Percentiles rank a stretch among this genome's conserved stretches.
phyloP scores from a whole-genome alignment of 75 land plant genomes.

The Pinus taeda region DNA sequence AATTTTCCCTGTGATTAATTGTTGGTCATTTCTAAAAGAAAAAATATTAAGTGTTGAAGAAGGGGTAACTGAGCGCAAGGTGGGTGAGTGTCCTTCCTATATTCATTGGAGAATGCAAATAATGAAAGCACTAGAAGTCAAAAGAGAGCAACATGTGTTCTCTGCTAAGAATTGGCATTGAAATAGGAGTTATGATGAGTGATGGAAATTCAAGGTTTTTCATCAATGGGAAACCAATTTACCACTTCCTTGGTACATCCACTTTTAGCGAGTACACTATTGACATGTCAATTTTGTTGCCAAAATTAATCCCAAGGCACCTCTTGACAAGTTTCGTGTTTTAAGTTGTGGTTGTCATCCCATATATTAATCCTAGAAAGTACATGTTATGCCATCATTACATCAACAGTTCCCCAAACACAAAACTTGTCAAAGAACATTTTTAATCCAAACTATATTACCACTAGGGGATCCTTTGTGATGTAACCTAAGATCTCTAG shows the following conservation, averaged over 20 bases:
- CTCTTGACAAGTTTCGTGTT: constrained; percentile 51
- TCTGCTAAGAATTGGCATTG: constrained; percentile 9
- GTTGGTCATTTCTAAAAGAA: not conserved
- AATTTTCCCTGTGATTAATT: too few species aligned
- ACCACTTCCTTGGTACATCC: constrained; percentile 40
- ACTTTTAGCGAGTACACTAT: constrained; percentile 73
- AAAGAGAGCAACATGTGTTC: constrained; percentile 37
- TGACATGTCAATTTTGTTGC: constrained; percentile 43
- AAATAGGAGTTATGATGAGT: constrained; percentile 22
- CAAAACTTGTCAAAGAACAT: too few species aligned
- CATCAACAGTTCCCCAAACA: too few species aligned
- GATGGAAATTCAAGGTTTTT: constrained; percentile 25
- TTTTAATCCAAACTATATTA: too few species aligned
- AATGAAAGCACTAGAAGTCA: constrained; percentile 35
- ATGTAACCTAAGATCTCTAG: too few species aligned
- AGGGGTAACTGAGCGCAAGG: constrained; percentile 24
- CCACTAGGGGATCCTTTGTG: too few species aligned
- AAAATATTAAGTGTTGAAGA: constrained; percentile 43
- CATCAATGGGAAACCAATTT: constrained; percentile 20
- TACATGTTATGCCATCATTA: too few species aligned
- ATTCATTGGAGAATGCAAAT: constrained; percentile 39
- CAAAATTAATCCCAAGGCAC: constrained; percentile 47
- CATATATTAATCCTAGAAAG: too few species aligned
- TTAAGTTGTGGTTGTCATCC: constrained; percentile 59
- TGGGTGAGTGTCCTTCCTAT: constrained; percentile 46